phyloP scores from a whole-genome alignment of 2,329 filamentous ascomycete genomes.

The Samsoniella hepiali region DNA sequence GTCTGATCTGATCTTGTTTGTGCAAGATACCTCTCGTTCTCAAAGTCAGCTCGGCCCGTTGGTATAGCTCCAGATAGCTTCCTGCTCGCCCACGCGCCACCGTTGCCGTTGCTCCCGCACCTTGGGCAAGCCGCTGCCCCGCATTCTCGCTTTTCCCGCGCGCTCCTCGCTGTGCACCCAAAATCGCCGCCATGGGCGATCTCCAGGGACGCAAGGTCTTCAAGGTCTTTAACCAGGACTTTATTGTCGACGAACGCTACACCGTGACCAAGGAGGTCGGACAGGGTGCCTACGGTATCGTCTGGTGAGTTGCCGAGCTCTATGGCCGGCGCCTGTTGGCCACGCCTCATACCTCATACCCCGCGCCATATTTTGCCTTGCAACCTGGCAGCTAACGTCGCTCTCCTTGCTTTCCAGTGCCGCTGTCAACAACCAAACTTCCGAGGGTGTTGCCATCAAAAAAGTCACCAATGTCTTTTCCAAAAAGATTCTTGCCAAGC shows the following conservation, averaged over 20 bases:
- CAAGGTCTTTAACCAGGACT: conserved; percentile 99
- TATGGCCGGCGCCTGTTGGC: not conserved
- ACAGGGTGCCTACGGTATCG: conserved; percentile 97
- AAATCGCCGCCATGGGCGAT: conserved; percentile 33
- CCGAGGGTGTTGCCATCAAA: conserved; percentile 96
- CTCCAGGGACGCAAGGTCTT: conserved; percentile 75
- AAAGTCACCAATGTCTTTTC: conserved; percentile 99
- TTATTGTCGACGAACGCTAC: conserved; percentile 96
- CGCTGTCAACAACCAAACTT: conserved; percentile 84
- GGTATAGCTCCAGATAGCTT: not conserved
- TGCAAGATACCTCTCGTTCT: not conserved
- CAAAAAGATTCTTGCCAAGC: conserved; percentile 99
- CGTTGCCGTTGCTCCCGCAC: not conserved
- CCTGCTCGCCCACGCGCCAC: not conserved
- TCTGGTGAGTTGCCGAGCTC: conserved; percentile 64
- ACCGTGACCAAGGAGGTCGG: conserved; percentile 98
- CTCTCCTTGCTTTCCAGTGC: conserved; percentile 56
- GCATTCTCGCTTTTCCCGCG: conserved; percentile 14
- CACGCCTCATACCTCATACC: conserved; percentile 14
- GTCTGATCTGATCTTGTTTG: not conserved
- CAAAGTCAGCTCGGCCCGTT: not conserved
- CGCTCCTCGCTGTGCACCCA: conserved; percentile 12
- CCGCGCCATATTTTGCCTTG: conserved; percentile 16
- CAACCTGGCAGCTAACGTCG: conserved; percentile 4
- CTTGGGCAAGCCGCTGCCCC: conserved; percentile 5